phyloP scores from a whole-genome alignment of 495 filamentous ascomycete species.

The Tetracladium marchalianum region DNA sequence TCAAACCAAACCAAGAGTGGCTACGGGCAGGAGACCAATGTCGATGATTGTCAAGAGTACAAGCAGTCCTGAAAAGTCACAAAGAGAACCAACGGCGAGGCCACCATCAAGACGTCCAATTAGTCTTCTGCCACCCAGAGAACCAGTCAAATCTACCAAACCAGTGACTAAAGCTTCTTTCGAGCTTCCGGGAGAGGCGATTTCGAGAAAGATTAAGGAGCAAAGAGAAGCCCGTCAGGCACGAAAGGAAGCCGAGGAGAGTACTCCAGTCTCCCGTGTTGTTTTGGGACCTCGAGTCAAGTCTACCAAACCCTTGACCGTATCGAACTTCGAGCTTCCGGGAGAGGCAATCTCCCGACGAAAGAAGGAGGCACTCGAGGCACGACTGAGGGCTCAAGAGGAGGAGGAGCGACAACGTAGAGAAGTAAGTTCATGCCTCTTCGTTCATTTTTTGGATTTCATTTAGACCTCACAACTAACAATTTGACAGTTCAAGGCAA shows the following conservation, averaged over 20 bases:
- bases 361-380: constrained; percentile 57
- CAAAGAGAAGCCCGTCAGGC: constrained; percentile 38
- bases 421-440: constrained; percentile 8
- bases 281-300: constrained; percentile 24
- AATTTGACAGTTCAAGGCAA: constrained; percentile 46
- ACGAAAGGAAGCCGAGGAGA: constrained; percentile 15
- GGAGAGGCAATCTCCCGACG: constrained; percentile 64
- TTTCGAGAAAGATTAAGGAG: constrained; percentile 51
- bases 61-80: constrained; percentile 11
- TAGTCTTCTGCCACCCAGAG: constrained; percentile 36
- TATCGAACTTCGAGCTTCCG: constrained; percentile 57
- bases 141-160: constrained; percentile 45
- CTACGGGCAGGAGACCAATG: neutral
- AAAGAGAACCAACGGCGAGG: constrained; percentile 14
- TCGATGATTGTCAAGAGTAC: neutral
- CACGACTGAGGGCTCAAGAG: constrained; percentile 48
- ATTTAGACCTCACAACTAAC: too few relatives aligned
- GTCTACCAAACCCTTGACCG: constrained; percentile 51
- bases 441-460: too few relatives aligned
- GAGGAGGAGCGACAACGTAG: constrained; percentile 46
- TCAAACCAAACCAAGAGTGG: neutral
- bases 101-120: constrained; percentile 23
- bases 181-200: constrained; percentile 60
- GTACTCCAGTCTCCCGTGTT: constrained; percentile 3
- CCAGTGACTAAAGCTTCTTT: constrained; percentile 55